These are phyloP conservation scores for Gossypium laxum DNA, from an alignment of 441 rosid genomes.

Conservation along the genomic window DNA sequence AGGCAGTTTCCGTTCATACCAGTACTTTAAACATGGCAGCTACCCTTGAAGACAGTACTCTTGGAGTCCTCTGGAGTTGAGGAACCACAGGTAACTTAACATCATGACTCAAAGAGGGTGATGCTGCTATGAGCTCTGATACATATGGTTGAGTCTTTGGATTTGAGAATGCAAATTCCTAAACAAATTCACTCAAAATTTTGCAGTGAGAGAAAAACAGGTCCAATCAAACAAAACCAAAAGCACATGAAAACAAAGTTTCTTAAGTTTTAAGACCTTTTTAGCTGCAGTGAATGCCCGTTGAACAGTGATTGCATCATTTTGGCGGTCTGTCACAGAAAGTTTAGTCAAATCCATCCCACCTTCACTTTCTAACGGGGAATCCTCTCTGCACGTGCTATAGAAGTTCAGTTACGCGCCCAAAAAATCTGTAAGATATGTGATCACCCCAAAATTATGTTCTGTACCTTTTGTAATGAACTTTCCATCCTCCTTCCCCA, in stretches of 20 bases:
- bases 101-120: conserved; percentile 39
- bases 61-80: conserved; percentile 53
- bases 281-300: conserved; percentile 63
- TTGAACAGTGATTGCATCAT: conserved; percentile 85
- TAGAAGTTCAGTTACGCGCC: conserved; percentile 11
- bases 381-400: conserved; percentile 52
- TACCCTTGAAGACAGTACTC: conserved; percentile 70
- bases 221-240: background rate
- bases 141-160: conserved; percentile 51
- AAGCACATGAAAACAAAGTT: conserved; percentile 5
- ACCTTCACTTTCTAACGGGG: conserved; percentile 36
- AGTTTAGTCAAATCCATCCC: conserved; percentile 28
- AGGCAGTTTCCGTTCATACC: conserved; percentile 38
- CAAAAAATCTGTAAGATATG: conserved; percentile 10
- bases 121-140: conserved; percentile 55
- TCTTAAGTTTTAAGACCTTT: conserved; percentile 37
- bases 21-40: conserved; percentile 74
- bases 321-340: conserved; percentile 60
- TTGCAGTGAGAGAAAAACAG: background rate
- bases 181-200: conserved; percentile 14
- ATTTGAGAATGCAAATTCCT: conserved; percentile 50
- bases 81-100: conserved; percentile 52
- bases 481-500: conserved; percentile 96
- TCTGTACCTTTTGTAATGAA: conserved; percentile 68
- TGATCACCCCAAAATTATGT: conserved; percentile 8